These are phyloP conservation scores for Bothriochloa decipiens DNA, from an alignment of 176 grass and related monocot genomes.

Conservation along the genomic window DNA sequence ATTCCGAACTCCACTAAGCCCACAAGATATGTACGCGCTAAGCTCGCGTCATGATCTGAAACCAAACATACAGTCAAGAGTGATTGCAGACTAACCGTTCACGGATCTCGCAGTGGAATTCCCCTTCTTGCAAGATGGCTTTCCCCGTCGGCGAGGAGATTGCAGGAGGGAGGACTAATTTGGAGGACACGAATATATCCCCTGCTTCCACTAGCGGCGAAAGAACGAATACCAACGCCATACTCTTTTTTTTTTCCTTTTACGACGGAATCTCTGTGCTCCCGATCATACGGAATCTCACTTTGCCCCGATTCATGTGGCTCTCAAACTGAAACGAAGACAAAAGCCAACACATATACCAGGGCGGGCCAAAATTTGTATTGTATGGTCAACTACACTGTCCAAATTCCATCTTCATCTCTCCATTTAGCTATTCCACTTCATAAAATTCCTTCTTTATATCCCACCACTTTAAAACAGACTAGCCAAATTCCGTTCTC, in stretches of 20 bases:
- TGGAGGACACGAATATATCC: constrained; percentile 7
- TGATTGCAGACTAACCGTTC: constrained; percentile 15
- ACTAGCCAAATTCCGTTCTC: too few species aligned
- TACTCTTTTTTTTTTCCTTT: not conserved
- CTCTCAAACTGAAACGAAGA: constrained; percentile 3
- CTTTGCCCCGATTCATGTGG: not conserved
- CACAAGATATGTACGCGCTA: not conserved
- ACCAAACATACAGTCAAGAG: not conserved
- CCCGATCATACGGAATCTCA: not conserved
- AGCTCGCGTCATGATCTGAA: not conserved
- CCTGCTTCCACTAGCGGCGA: not conserved
- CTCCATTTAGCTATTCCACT: too few species aligned
- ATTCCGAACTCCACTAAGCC: not conserved
- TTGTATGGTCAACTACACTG: too few species aligned
- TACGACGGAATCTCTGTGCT: not conserved
- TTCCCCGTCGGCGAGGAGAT: not conserved
- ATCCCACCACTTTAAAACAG: too few species aligned
- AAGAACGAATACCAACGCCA: not conserved
- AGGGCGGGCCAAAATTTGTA: too few species aligned
- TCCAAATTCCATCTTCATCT: too few species aligned
- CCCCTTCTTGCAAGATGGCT: not conserved
- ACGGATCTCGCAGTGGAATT: not conserved
- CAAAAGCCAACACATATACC: too few species aligned
- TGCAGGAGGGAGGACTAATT: not conserved
- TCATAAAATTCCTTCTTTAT: too few species aligned